Conservation (phyloP, 208 protist species). For the Lotmaria passim region DNA sequence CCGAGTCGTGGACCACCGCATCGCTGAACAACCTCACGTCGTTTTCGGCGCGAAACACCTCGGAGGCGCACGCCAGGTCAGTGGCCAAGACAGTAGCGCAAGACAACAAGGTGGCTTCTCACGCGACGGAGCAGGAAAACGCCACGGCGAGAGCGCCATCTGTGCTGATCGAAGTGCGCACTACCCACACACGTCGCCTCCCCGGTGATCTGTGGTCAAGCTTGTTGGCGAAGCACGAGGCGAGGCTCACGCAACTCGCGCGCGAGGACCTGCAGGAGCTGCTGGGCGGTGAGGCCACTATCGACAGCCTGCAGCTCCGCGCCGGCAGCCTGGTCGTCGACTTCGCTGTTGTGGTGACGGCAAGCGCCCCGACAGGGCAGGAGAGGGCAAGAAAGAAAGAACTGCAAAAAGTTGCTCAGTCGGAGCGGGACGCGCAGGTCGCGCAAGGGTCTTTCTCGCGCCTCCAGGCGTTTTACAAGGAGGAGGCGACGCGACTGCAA, state of each 20-base stretch:
- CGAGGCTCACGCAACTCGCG: constrained; percentile 22
- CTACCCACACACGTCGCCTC: constrained; percentile 23
- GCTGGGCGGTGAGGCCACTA: constrained; percentile 9
- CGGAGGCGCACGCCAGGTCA: not conserved
- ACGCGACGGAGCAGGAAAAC: not conserved
- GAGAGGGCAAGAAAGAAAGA: not conserved
- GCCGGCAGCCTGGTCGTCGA: constrained; percentile 32
- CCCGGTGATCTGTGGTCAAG: constrained; percentile 31
- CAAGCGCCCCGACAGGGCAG: not conserved
- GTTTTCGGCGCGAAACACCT: not conserved
- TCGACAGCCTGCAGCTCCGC: constrained; percentile 21
- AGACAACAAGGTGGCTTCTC: too few relatives aligned
- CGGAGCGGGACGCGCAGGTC: constrained; percentile 6
- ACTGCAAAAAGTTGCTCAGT: not conserved
- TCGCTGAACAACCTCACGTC: not conserved
- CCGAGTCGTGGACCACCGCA: not conserved
- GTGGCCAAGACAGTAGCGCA: not conserved
- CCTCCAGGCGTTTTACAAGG: constrained; percentile 27
- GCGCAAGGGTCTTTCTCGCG: constrained; percentile 27
- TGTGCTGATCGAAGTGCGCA: not conserved
- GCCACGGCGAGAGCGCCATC: not conserved
- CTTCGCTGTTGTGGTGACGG: constrained; percentile 8
- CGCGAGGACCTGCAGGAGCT: constrained; percentile 28
- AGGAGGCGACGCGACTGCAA: not conserved
- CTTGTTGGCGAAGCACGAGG: constrained; percentile 11